phyloP scores from a whole-genome alignment of 2,329 filamentous ascomycete genomes.

The Beauveria pseudobassiana region DNA sequence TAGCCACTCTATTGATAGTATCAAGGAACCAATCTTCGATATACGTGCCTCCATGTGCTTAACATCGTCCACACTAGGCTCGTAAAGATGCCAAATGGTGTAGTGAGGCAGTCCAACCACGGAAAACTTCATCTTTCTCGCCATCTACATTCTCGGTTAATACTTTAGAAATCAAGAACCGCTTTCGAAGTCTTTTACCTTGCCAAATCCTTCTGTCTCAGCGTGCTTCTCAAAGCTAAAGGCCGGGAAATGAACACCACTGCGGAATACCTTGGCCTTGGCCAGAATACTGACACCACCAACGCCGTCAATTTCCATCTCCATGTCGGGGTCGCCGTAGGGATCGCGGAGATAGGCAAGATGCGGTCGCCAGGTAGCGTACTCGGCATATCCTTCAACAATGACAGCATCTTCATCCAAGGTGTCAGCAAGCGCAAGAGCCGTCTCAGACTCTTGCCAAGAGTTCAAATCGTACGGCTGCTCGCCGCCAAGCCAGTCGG shows the following conservation, averaged over 20 bases:
- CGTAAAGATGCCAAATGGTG: slow-evolving; percentile 98
- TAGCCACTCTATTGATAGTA: slow-evolving; percentile 10
- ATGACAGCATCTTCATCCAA: slow-evolving; percentile 97
- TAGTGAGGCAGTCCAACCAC: slow-evolving; percentile 96
- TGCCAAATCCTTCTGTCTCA: slow-evolving; percentile 96
- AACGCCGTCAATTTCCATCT: slow-evolving; percentile 98
- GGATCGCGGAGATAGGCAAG: slow-evolving; percentile 93
- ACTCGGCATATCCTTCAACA: slow-evolving; percentile 97
- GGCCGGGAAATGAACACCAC: slow-evolving; percentile 93
- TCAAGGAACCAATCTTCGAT: neutral
- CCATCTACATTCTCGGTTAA: slow-evolving; percentile 59
- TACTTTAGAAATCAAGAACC: neutral
- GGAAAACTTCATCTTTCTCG: slow-evolving; percentile 89
- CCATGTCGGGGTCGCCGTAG: slow-evolving; percentile 96
- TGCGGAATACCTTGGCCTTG: slow-evolving; percentile 90
- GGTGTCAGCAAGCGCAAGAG: slow-evolving; percentile 84
- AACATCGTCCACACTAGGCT: slow-evolving; percentile 96
- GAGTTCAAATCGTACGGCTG: slow-evolving; percentile 98
- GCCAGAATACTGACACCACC: slow-evolving; percentile 96
- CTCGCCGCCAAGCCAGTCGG: slow-evolving; percentile 96
- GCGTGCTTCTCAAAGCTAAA: slow-evolving; percentile 99
- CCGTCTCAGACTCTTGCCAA: slow-evolving; percentile 98
- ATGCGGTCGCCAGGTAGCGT: slow-evolving; percentile 96
- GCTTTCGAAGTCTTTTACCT: slow-evolving; percentile 49
- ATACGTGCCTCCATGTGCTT: slow-evolving; percentile 77